A percentile compares a stretch with the other conserved stretches of the same genome.
phyloP scores from a whole-genome alignment of 176 grass and related monocot species.

The Stipa capillata region DNA sequence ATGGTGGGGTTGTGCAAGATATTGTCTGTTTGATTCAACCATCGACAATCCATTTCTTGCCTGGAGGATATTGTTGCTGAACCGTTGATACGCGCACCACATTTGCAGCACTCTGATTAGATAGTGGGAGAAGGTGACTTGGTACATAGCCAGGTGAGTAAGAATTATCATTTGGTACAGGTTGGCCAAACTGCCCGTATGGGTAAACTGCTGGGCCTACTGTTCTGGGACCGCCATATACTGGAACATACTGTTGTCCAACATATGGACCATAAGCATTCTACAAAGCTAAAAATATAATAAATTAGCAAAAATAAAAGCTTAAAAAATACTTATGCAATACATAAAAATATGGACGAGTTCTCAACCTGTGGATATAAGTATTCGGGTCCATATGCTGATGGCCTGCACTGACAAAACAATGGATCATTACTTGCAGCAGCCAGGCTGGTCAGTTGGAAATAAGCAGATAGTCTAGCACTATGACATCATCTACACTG shows the following conservation, averaged over 20 bases:
- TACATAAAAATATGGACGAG: background rate
- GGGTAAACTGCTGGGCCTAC: conserved; percentile 47
- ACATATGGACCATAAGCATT: conserved; percentile 69
- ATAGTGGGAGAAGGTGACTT: conserved; percentile 42
- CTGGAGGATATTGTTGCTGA: conserved; percentile 58
- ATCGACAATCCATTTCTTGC: conserved; percentile 27
- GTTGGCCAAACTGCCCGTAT: conserved; percentile 62
- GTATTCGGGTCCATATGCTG: conserved; percentile 65
- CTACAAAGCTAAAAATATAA: conserved; percentile 52
- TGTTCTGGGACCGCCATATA: conserved; percentile 49
- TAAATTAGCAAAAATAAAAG: conserved; percentile 36
- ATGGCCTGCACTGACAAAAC: conserved; percentile 44
- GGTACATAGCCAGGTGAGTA: conserved; percentile 56
- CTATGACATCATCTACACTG: background rate
- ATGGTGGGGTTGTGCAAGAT: background rate
- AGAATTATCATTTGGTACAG: conserved; percentile 35
- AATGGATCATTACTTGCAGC: background rate
- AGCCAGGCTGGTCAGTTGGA: conserved; percentile 21
- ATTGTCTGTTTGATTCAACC: background rate
- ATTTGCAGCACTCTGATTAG: conserved; percentile 49
- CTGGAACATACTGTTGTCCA: conserved; percentile 54
- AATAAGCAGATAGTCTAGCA: conserved; percentile 12
- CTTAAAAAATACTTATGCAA: background rate
- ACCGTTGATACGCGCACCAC: conserved; percentile 16
- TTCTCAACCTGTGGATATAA: conserved; percentile 63